These are phyloP conservation scores for Porphyrellus cyaneotinctus DNA, from an alignment of 768 basidiomycete genomes.

Conservation along the genomic window DNA sequence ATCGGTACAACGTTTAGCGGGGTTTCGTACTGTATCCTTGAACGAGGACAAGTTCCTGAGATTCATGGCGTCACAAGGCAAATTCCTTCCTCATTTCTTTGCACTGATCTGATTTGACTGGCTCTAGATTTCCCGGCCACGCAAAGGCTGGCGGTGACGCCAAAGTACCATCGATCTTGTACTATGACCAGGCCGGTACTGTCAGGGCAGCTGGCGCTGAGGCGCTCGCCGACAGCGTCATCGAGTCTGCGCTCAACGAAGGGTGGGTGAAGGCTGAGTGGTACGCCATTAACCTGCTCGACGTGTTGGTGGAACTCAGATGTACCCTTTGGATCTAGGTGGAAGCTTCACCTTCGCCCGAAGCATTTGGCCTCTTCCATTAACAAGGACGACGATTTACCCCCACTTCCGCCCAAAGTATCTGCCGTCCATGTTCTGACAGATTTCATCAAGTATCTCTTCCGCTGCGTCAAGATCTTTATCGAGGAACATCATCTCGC, in stretches of 20 bases:
- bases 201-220: neutral
- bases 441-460: no score
- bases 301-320: no score
- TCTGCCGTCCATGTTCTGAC: no score
- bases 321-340: no score
- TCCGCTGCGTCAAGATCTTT: no score
- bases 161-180: neutral
- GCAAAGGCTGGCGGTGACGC: neutral
- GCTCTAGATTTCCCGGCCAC: slow-evolving; percentile 27
- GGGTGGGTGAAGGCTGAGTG: no score
- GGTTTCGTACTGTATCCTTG: slow-evolving; percentile 33
- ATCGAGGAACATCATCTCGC: no score
- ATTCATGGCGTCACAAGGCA: slow-evolving; percentile 10
- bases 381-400: no score
- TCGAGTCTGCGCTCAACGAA: neutral
- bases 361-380: no score
- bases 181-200: neutral
- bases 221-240: neutral
- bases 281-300: no score
- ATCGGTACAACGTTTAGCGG: slow-evolving; percentile 47
- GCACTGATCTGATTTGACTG: neutral
- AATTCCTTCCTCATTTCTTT: neutral
- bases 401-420: no score
- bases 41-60: slow-evolving; percentile 9
- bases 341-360: no score